Evolutionary conservation across 139 green algal species (phyloP).

Genomic region (Coelastrella sp.): DNA sequence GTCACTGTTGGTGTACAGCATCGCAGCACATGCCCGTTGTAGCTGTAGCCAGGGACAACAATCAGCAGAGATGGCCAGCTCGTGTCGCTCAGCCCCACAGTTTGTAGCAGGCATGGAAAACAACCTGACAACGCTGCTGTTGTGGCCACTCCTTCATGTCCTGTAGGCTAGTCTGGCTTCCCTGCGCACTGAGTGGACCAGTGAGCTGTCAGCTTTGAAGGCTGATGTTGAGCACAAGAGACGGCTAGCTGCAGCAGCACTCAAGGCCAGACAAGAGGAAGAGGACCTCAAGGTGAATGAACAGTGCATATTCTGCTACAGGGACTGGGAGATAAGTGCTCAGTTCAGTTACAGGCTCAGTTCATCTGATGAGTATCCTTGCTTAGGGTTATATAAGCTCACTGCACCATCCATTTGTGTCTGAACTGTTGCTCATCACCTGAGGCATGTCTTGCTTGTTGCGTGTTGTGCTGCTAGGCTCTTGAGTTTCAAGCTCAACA

Average conservation of each 20-base stretch:
- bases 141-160: neutral
- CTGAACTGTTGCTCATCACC: too few species aligned
- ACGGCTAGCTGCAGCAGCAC: slow-evolving; percentile 44
- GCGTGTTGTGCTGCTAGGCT: slow-evolving; percentile 11
- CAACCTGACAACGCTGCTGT: neutral
- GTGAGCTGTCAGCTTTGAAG: slow-evolving; percentile 64
- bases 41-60: neutral
- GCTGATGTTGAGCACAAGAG: slow-evolving; percentile 57
- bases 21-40: too few species aligned
- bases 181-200: slow-evolving; percentile 61
- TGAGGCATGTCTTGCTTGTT: too few species aligned
- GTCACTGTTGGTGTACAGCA: too few species aligned
- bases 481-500: slow-evolving; percentile 77
- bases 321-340: too few species aligned
- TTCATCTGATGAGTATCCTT: too few species aligned
- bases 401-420: too few species aligned
- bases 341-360: too few species aligned
- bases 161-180: slow-evolving; percentile 53
- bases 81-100: too few species aligned
- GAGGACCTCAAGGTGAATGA: slow-evolving; percentile 62
- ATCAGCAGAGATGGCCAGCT: too few species aligned
- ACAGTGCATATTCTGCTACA: neutral
- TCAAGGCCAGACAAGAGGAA: slow-evolving; percentile 61
- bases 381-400: too few species aligned
- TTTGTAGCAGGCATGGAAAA: neutral